Evolutionary conservation across 2,329 filamentous ascomycete genomes (phyloP).

Genomic region (Rutstroemia sydowiana): DNA sequence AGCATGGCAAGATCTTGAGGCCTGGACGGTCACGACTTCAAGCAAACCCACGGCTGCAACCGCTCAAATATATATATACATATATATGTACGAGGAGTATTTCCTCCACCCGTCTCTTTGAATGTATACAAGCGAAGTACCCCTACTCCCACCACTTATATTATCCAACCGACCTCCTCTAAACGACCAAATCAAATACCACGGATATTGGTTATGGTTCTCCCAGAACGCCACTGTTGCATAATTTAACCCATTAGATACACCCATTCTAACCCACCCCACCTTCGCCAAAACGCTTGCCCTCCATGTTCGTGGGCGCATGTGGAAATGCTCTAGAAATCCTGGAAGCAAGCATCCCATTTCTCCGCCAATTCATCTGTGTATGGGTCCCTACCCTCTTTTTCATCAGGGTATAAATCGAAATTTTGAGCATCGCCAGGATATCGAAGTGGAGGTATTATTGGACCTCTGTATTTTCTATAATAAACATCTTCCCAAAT

Average conservation of each 20-base stretch:
- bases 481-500: conserved; percentile 68
- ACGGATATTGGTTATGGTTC: background rate
- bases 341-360: conserved; percentile 65
- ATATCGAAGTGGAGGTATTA: conserved; percentile 66
- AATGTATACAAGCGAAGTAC: conserved; percentile 1
- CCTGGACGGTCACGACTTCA: background rate
- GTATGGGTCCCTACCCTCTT: conserved; percentile 56
- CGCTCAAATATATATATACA: background rate
- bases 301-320: background rate
- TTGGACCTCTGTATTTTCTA: conserved; percentile 59
- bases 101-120: background rate
- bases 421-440: conserved; percentile 75
- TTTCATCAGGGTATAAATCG: conserved; percentile 74
- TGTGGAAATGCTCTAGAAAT: conserved; percentile 45
- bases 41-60: too few relatives aligned
- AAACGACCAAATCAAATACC: background rate
- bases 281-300: background rate
- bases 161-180: conserved; percentile 1
- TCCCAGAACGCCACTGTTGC: conserved; percentile 8
- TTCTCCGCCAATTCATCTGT: conserved; percentile 59
- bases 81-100: background rate
- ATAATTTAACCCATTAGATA: conserved; percentile 5
- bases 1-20: background rate
- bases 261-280: background rate
- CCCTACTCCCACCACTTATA: conserved; percentile 1